Conservation (phyloP, 1,284 basidiomycete genomes). For the Mycena sp. region DNA sequence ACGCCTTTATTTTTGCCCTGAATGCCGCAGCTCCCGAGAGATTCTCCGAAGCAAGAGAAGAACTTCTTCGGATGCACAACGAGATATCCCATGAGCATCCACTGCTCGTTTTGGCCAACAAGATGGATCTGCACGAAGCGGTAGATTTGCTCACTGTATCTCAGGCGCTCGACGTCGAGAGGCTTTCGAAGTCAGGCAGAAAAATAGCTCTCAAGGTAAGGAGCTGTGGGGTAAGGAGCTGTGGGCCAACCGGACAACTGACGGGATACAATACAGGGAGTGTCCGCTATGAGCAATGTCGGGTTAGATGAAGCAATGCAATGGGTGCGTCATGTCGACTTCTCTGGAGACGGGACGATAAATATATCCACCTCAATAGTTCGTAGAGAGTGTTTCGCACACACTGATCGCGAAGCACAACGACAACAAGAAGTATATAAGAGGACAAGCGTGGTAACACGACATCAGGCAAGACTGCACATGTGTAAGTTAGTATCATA, state of each 20-base stretch:
- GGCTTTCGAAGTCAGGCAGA: not conserved
- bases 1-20: not conserved
- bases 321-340: conserved; percentile 3
- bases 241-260: not conserved
- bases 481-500: no score
- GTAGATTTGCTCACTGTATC: not conserved
- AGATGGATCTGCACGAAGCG: not conserved
- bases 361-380: no score
- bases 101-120: conserved; percentile 8
- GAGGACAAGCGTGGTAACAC: no score
- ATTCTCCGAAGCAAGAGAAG: conserved; percentile 3
- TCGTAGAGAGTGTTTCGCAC: no score
- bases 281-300: not conserved
- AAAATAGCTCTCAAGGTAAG: conserved; percentile 5
- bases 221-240: no score
- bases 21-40: not conserved
- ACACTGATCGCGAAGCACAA: no score
- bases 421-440: no score
- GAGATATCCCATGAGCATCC: not conserved
- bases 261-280: not conserved
- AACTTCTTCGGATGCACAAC: not conserved
- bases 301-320: not conserved
- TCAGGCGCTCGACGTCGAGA: not conserved
- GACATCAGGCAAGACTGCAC: no score
- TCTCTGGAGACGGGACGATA: no score